These are phyloP conservation scores for Ammopiptanthus mongolicus DNA, from an alignment of 306 rosid genomes.

Conservation along the genomic window DNA sequence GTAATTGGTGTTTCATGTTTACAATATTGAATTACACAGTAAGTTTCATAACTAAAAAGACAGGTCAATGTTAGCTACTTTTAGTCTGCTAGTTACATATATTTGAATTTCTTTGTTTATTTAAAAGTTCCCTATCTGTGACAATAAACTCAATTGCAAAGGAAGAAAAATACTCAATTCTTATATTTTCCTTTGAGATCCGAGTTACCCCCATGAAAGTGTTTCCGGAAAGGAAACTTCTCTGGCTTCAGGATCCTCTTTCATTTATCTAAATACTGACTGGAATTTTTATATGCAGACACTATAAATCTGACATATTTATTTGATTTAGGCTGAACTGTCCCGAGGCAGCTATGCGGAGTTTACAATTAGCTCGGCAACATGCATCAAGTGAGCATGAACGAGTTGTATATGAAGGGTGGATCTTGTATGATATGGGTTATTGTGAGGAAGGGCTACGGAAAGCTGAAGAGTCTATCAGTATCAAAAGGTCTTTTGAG, in stretches of 20 bases:
- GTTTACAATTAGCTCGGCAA: constrained; percentile 87
- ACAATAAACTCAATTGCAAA: neutral
- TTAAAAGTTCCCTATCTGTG: neutral
- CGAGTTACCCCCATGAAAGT: neutral
- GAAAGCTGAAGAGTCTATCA: constrained; percentile 89
- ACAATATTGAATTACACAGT: neutral
- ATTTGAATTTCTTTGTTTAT: neutral
- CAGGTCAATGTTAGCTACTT: neutral
- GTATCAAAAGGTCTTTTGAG: constrained; percentile 87
- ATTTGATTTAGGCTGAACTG: constrained; percentile 69
- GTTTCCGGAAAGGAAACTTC: neutral
- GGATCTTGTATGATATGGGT: constrained; percentile 94
- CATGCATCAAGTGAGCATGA: constrained; percentile 85
- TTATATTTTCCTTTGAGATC: constrained; percentile 11
- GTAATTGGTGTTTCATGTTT: neutral
- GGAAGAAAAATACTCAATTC: neutral
- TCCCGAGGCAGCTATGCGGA: constrained; percentile 92
- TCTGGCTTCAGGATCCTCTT: constrained; percentile 4
- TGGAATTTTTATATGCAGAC: constrained; percentile 5
- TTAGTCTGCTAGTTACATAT: neutral
- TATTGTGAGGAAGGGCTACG: constrained; percentile 82
- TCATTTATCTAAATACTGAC: constrained; percentile 6
- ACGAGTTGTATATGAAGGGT: constrained; percentile 84
- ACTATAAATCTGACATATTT: constrained; percentile 11
- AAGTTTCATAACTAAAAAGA: neutral